These are phyloP conservation scores for Diaporthe velutina DNA, from an alignment of 2,329 filamentous ascomycete species.

Conservation along the genomic window DNA sequence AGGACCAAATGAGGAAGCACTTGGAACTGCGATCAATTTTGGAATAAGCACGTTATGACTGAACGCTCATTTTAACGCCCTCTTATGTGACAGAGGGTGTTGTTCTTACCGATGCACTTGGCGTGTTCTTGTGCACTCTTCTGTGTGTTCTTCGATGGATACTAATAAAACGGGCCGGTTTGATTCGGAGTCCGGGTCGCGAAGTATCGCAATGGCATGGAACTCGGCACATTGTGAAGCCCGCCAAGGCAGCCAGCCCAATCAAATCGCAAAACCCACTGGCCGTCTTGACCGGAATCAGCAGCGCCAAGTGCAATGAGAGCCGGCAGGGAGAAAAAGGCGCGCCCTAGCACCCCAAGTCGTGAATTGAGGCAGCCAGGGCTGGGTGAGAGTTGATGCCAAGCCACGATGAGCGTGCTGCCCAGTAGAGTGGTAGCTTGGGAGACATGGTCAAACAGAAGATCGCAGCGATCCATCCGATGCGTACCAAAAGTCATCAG, in stretches of 20 bases:
- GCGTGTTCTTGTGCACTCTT: background rate
- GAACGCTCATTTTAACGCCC: background rate
- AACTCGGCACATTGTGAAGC: constrained; percentile 12
- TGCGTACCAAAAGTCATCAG: constrained; percentile 27
- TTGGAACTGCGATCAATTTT: background rate
- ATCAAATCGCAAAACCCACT: background rate
- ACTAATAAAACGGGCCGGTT: no score
- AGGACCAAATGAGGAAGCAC: background rate
- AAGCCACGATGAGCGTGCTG: background rate
- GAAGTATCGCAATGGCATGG: background rate
- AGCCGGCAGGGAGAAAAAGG: no score
- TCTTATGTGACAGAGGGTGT: background rate
- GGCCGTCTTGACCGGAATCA: background rate
- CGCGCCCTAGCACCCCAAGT: background rate
- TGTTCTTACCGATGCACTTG: background rate
- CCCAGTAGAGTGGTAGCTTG: background rate
- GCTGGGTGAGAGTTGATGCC: constrained; percentile 1
- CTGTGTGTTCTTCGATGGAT: background rate
- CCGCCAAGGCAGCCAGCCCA: background rate
- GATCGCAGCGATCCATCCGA: constrained; percentile 25
- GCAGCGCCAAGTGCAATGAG: background rate
- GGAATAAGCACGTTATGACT: background rate
- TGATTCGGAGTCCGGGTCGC: background rate
- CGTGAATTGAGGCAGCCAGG: constrained; percentile 4
- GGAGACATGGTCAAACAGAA: constrained; percentile 7